phyloP scores from a whole-genome alignment of 768 basidiomycete species.

The Mycena polygramma region DNA sequence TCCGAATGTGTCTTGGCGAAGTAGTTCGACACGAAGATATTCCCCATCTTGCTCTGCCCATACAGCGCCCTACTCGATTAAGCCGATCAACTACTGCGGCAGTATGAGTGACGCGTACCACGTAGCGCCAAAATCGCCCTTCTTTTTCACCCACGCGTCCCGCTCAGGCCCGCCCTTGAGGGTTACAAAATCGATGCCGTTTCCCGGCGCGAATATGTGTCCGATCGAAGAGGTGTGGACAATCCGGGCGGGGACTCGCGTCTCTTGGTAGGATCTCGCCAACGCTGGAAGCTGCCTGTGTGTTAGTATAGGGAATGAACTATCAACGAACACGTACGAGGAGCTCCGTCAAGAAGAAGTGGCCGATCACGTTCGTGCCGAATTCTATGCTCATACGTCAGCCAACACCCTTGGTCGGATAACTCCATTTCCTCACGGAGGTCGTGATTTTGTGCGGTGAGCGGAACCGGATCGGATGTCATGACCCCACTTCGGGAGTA shows the following conservation, averaged over 20 bases:
- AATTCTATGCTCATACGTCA: background rate
- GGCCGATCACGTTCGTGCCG: background rate
- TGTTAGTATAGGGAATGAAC: background rate
- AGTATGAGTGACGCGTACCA: background rate
- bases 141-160: background rate
- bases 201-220: background rate
- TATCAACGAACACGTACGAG: background rate
- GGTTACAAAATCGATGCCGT: background rate
- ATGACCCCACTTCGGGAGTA: too few species aligned
- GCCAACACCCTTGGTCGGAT: too few species aligned
- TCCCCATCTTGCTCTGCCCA: background rate
- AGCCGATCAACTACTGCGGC: too few species aligned
- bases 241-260: background rate
- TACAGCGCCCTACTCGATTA: background rate
- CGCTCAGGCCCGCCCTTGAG: background rate
- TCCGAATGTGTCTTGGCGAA: background rate
- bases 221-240: background rate
- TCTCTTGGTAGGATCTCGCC: background rate
- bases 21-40: background rate
- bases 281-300: background rate
- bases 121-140: background rate
- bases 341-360: constrained; percentile 1
- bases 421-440: too few species aligned
- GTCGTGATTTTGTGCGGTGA: too few species aligned
- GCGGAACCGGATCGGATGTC: too few species aligned